A percentile compares a stretch with the other conserved stretches of the same genome.
Conservation (phyloP, 805 yeast genomes). For the Monosporozyma solicola region DNA sequence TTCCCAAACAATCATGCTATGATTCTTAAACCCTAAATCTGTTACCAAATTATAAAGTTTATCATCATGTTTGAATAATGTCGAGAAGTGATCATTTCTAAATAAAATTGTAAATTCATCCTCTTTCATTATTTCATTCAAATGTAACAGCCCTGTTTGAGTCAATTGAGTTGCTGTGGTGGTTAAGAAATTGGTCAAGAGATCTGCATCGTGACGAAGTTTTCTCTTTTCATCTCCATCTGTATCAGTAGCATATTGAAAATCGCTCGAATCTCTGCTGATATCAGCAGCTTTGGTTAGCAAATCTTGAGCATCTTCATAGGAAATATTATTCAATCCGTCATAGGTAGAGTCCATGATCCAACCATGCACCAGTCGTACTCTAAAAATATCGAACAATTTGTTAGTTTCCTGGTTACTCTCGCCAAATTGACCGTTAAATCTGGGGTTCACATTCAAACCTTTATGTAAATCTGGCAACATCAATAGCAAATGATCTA, state of each 20-base stretch:
- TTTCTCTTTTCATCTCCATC: slow-evolving; percentile 15
- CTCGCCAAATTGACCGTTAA: slow-evolving; percentile 49
- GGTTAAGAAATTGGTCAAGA: slow-evolving; percentile 40
- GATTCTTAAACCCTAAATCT: slow-evolving; percentile 53
- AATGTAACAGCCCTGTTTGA: slow-evolving; percentile 42
- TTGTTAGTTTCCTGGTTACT: slow-evolving; percentile 37
- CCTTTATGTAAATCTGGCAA: slow-evolving; percentile 66
- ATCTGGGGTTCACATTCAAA: slow-evolving; percentile 59
- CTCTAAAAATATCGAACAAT: slow-evolving; percentile 48
- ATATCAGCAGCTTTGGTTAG: slow-evolving; percentile 38
- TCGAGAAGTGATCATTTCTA: slow-evolving; percentile 83
- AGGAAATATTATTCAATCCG: slow-evolving; percentile 34
- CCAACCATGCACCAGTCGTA: slow-evolving; percentile 79
- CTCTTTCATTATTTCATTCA: slow-evolving; percentile 36
- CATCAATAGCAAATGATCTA: slow-evolving; percentile 38
- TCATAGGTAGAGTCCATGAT: slow-evolving; percentile 34
- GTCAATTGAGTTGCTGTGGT: slow-evolving; percentile 69
- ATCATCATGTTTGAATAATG: slow-evolving; percentile 44
- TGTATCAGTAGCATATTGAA: slow-evolving; percentile 5
- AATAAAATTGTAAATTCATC: slow-evolving; percentile 65
- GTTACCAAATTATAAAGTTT: slow-evolving; percentile 60
- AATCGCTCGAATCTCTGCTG: slow-evolving; percentile 7
- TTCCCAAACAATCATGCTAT: slow-evolving; percentile 65
- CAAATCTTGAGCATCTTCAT: slow-evolving; percentile 52
- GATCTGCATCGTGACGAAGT: slow-evolving; percentile 24